phyloP scores from a whole-genome alignment of 495 filamentous ascomycete genomes.

The Zalerion maritima region DNA sequence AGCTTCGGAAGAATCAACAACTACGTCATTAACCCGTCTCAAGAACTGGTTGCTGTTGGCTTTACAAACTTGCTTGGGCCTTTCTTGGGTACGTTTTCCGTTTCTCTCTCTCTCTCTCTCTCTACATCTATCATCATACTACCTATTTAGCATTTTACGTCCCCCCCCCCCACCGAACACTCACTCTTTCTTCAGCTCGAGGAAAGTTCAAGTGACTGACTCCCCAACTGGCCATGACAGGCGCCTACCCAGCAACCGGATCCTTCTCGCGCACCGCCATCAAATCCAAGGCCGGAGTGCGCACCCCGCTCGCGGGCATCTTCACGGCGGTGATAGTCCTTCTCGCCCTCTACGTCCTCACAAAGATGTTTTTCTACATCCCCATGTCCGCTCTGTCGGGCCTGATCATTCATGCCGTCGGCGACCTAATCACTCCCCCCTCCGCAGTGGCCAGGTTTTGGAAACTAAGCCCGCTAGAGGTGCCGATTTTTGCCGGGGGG shows the following conservation, averaged over 20 bases:
- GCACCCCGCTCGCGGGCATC: slow-evolving; percentile 37
- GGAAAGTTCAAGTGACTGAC: too few relatives aligned
- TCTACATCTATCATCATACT: too few relatives aligned
- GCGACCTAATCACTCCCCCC: slow-evolving; percentile 35
- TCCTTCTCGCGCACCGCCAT: slow-evolving; percentile 38
- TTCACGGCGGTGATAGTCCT: slow-evolving; percentile 37
- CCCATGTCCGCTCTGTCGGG: slow-evolving; percentile 28
- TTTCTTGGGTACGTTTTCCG: too few relatives aligned
- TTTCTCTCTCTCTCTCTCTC: too few relatives aligned
- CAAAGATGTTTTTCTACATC: slow-evolving; percentile 37
- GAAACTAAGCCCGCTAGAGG: slow-evolving; percentile 34
- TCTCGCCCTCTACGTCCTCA: slow-evolving; percentile 36
- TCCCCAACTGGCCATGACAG: too few relatives aligned
- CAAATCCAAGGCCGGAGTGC: slow-evolving; percentile 34
- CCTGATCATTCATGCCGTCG: slow-evolving; percentile 39
- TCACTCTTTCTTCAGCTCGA: too few relatives aligned
- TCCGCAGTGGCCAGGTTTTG: slow-evolving; percentile 34
- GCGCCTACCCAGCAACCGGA: slow-evolving; percentile 36
- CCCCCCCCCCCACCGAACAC: too few relatives aligned
- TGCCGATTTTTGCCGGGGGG: slow-evolving; percentile 36
- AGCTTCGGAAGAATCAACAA: slow-evolving; percentile 39
- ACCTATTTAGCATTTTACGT: too few relatives aligned
- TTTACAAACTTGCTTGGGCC: slow-evolving; percentile 36
- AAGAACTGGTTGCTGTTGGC: slow-evolving; percentile 40
- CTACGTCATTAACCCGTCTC: slow-evolving; percentile 39